These are phyloP conservation scores for Coemansia sp. DNA, from an alignment of 192 early-diverging fungal genomes.

Conservation along the genomic window DNA sequence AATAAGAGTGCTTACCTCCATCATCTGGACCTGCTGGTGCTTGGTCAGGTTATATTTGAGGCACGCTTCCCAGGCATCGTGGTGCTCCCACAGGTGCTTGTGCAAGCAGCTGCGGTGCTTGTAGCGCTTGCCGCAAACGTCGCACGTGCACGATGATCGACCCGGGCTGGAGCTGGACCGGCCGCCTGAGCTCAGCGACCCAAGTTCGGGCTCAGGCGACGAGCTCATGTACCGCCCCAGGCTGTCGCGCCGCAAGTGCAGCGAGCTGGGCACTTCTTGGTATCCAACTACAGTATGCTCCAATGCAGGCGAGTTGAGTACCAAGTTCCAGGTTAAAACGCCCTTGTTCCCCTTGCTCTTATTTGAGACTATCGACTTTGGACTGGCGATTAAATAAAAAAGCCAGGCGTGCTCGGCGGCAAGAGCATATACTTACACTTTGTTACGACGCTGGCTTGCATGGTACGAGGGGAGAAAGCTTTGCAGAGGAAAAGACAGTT, in stretches of 20 bases:
- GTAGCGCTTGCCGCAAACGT: constrained; percentile 62
- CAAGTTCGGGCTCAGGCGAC: constrained; percentile 41
- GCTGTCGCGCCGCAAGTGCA: constrained; percentile 30
- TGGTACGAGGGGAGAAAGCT: constrained; percentile 1
- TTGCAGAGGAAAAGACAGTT: background rate
- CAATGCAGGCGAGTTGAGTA: background rate
- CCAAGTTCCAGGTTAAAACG: background rate
- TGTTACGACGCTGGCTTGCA: constrained; percentile 8
- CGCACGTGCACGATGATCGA: constrained; percentile 54
- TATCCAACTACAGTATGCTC: constrained; percentile 23
- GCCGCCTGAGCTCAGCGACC: constrained; percentile 33
- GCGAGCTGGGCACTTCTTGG: constrained; percentile 15
- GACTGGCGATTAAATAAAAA: background rate
- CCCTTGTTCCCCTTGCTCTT: background rate
- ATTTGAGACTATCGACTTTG: background rate
- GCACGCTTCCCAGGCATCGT: constrained; percentile 63
- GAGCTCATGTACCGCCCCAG: constrained; percentile 39
- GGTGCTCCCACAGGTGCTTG: constrained; percentile 66
- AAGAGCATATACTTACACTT: constrained; percentile 14
- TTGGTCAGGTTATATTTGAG: constrained; percentile 64
- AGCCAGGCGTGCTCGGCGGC: background rate
- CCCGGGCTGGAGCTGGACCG: constrained; percentile 50
- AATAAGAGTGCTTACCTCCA: constrained; percentile 54
- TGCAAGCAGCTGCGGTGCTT: constrained; percentile 63
- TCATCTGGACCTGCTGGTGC: constrained; percentile 68